Evolutionary conservation across 2,329 filamentous ascomycete genomes (phyloP).

Genomic region (Tolypocladium guangdongense): DNA sequence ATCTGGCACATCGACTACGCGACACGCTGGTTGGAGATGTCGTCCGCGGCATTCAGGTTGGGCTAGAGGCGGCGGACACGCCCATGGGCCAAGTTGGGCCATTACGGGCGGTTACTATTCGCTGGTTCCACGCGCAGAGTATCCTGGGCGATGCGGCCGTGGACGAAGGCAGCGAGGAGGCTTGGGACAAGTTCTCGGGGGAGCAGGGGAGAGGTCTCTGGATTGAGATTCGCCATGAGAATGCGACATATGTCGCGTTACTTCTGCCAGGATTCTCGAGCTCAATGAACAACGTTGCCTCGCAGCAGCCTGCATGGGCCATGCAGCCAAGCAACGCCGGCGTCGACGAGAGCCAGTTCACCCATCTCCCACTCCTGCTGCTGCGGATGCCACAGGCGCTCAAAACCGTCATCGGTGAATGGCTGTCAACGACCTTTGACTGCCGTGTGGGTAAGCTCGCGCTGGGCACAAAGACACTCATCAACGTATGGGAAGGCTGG

Average conservation of each 20-base stretch:
- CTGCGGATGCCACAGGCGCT: conserved; percentile 44
- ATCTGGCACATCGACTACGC: conserved; percentile 36
- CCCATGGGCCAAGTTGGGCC: conserved; percentile 26
- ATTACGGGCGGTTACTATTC: conserved; percentile 35
- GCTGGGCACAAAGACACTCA: conserved; percentile 38
- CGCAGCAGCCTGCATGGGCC: conserved; percentile 7
- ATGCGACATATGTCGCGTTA: conserved; percentile 37
- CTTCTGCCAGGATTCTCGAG: conserved; percentile 30
- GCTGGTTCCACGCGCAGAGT: conserved; percentile 29
- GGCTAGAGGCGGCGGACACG: conserved; percentile 31
- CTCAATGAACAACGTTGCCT: conserved; percentile 3
- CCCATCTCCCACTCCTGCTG: conserved; percentile 40
- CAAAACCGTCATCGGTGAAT: conserved; percentile 36
- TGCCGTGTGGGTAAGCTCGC: conserved; percentile 40
- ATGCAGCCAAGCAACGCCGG: conserved; percentile 5
- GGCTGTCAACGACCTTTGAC: conserved; percentile 43
- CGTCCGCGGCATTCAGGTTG: conserved; percentile 48
- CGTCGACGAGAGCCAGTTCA: conserved; percentile 21
- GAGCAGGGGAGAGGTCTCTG: conserved; percentile 23
- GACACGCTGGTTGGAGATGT: conserved; percentile 47
- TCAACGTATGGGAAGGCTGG: conserved; percentile 42
- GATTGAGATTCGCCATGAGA: conserved; percentile 42
- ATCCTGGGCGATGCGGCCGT: conserved; percentile 18
- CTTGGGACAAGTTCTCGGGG: conserved; percentile 9
- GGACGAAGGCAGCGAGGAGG: conserved; percentile 6